Base-by-base conservation (phyloP, 805 yeast species). In the Priceomyces carsonii region DNA sequence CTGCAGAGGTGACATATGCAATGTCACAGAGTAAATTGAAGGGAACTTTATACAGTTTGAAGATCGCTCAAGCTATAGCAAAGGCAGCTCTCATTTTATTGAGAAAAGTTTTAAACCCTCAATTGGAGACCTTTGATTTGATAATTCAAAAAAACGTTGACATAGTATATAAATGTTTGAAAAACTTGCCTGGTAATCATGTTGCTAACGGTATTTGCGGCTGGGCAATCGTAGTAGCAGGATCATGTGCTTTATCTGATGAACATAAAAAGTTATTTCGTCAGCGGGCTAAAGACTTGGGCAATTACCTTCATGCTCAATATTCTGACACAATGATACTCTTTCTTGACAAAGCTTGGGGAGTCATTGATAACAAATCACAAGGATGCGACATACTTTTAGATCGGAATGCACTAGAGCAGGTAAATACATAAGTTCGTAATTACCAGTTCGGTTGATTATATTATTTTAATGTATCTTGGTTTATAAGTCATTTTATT, bases 101-200 rank as follows among this genome's bases (percentile, higher is more conserved):
- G 17, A 15, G 17, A 17, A 26, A 26, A 19, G 17, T 26, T 4
- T 10, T 26, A 26, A 5, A 26, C 10, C 29, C 29, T 6, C 9
- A 26, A 5, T 7, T 19, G 8, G 5, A 6, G 6, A 9, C 17
- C 8, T 17, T 15, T 5, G 29, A 26, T 26, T 19, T 19, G 15
- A 14, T 26, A 12, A 26, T 26, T 15, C 29, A 26, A 26, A n/a
- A 26, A 10, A 26, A 26, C 13, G 29, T 26, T 17, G 29, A 26
- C 14, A 12, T 12, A 10, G 29, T 26, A 17, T 26, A 26, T 15
- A 5, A 26, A 8, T 17, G 19, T 26, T 13, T 26, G 8, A 26
- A 13, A 7, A 26, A 13, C 29, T 9, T 26, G 8, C 29, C 29
- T 26, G 19, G 4, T 10, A 15, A 26, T 26, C 29, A 26, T 26